Percentiles rank a stretch among this genome's conserved stretches.
phyloP scores from a whole-genome alignment of 163 green algal species.

The Prototheca wickerhamii region DNA sequence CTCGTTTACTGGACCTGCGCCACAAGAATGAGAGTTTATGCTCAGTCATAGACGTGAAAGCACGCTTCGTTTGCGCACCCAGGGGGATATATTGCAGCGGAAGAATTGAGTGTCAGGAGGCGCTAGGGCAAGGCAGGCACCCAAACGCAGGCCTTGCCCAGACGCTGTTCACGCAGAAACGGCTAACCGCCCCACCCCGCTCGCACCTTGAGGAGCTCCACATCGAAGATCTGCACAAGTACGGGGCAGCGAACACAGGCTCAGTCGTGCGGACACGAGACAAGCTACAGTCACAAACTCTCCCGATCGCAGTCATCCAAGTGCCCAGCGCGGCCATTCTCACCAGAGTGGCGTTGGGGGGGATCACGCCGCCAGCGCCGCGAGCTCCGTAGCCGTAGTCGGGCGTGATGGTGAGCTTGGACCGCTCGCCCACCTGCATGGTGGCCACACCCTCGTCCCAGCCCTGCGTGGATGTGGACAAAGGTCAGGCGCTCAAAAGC shows the following conservation, averaged over 20 bases:
- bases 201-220: slow-evolving; percentile 52
- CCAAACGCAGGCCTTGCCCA: background rate
- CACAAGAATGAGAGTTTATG: too few relatives aligned
- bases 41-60: too few relatives aligned
- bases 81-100: too few relatives aligned
- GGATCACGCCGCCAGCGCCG: slow-evolving; percentile 52
- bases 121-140: too few relatives aligned
- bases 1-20: too few relatives aligned
- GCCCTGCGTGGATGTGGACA: slow-evolving; percentile 32
- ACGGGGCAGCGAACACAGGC: too few relatives aligned
- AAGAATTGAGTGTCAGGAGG: too few relatives aligned
- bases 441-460: slow-evolving; percentile 54
- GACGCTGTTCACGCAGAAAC: too few relatives aligned
- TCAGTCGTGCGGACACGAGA: too few relatives aligned
- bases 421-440: slow-evolving; percentile 43
- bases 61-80: too few relatives aligned
- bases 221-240: slow-evolving; percentile 53
- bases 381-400: slow-evolving; percentile 61
- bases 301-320: too few relatives aligned
- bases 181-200: background rate
- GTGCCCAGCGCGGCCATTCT: background rate
- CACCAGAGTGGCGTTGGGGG: slow-evolving; percentile 55
- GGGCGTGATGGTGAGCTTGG: slow-evolving; percentile 57
- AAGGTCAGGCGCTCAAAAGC: slow-evolving; percentile 6
- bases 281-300: too few relatives aligned